Percentiles rank a stretch among this genome's conserved stretches.
Conservation (phyloP, 208 protist species). For the Leishmania major region DNA sequence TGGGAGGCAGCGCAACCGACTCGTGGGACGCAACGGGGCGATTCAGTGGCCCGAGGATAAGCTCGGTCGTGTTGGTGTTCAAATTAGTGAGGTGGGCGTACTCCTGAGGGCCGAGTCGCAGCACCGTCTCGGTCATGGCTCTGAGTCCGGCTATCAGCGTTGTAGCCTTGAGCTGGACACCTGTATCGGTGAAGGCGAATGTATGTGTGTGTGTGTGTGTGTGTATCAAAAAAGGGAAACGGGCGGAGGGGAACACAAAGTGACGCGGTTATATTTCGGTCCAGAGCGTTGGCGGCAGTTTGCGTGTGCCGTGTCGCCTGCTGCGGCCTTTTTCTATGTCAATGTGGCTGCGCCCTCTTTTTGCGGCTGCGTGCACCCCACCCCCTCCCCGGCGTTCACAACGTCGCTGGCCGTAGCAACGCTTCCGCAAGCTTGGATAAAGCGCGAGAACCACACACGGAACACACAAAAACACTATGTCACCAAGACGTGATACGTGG, state of each 20-base stretch:
- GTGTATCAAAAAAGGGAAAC: background rate
- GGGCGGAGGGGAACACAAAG: background rate
- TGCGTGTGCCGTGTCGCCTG: background rate
- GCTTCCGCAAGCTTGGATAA: background rate
- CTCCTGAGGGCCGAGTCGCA: conserved; percentile 61
- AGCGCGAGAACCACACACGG: background rate
- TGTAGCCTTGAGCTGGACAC: background rate
- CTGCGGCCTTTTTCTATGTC: background rate
- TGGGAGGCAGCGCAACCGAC: conserved; percentile 33
- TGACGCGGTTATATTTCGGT: background rate
- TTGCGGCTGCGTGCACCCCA: no score
- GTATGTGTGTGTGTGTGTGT: background rate
- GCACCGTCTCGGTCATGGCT: conserved; percentile 16
- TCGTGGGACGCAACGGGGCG: conserved; percentile 57
- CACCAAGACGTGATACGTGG: background rate
- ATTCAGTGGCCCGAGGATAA: conserved; percentile 64
- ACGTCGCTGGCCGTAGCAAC: background rate
- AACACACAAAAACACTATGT: background rate
- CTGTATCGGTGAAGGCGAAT: background rate
- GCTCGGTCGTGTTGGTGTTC: conserved; percentile 59
- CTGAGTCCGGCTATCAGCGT: background rate
- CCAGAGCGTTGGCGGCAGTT: no score
- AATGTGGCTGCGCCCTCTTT: background rate
- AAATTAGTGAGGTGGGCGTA: conserved; percentile 82
- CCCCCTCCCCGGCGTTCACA: background rate